A percentile compares a stretch with the other conserved stretches of the same genome.
Conservation (phyloP, 23 red algal genomes). For the Gracilaria caudata region DNA sequence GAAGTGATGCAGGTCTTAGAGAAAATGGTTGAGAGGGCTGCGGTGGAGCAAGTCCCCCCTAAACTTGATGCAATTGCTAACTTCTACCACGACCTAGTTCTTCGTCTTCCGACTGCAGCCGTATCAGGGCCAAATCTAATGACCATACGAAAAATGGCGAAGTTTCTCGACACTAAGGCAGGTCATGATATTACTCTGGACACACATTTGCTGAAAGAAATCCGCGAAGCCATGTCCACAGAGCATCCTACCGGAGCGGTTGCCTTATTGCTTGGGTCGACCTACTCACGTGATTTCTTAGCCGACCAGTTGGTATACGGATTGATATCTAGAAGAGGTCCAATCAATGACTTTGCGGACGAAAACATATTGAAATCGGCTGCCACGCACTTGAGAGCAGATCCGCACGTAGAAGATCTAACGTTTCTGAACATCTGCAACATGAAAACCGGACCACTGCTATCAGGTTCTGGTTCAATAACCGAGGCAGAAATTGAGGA, state of each 20-base stretch:
- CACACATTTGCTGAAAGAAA: slow-evolving; percentile 17
- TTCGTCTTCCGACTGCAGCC: neutral
- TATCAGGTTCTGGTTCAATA: slow-evolving; percentile 17
- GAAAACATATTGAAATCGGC: slow-evolving; percentile 44
- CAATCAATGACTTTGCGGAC: slow-evolving; percentile 36
- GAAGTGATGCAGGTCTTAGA: slow-evolving; percentile 27
- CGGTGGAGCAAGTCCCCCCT: slow-evolving; percentile 5
- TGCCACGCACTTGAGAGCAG: slow-evolving; percentile 32
- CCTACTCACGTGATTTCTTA: slow-evolving; percentile 62
- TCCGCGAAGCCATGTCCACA: slow-evolving; percentile 21
- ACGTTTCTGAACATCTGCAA: slow-evolving; percentile 66
- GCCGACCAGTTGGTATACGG: slow-evolving; percentile 31
- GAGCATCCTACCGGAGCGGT: slow-evolving; percentile 8
- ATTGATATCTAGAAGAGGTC: slow-evolving; percentile 49
- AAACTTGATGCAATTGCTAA: slow-evolving; percentile 42
- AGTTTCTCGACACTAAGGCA: slow-evolving; percentile 26
- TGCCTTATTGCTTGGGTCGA: slow-evolving; percentile 29
- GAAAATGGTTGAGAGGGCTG: slow-evolving; percentile 42
- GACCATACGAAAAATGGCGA: slow-evolving; percentile 52
- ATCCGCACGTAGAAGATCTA: slow-evolving; percentile 44
- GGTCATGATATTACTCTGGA: slow-evolving; percentile 19
- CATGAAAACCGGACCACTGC: slow-evolving; percentile 19
- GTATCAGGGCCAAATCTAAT: slow-evolving; percentile 21
- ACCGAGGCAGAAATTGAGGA: slow-evolving; percentile 23
- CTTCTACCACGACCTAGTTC: slow-evolving; percentile 54